Evolutionary conservation across 23 red algal genomes (phyloP), one percentile per base, ranked within the genome.

Genomic region (Cyanidium caldarium): DNA sequence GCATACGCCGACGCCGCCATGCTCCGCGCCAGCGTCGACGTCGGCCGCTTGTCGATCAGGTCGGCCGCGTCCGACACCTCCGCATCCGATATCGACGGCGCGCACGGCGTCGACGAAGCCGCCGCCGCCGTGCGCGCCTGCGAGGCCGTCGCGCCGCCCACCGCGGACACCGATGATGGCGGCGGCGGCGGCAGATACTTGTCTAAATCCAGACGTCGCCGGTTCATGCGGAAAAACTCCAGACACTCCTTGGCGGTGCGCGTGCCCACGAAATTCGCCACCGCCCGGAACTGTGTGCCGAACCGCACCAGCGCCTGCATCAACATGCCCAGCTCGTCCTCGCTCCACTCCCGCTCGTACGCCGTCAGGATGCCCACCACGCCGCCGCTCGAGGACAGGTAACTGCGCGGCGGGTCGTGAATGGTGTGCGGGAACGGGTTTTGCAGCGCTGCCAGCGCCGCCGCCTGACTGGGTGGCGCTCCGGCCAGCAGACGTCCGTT

Each of bases 321-420:
- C 7, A 75, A 61, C 42, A 39, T 42, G 7, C 58, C 70, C 1
- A 75, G 45, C 38, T 75, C 70, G 17, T 75, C 70, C 46, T 61
- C 46, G 1, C 35, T 51, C 70, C 70, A 75, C 3, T 34, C n/a
- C 5, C 45, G 58, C 19, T 39, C 37, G 43, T 21, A 37, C 35
- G 70, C 35, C 2, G 70, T 2, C 42, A 61, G 66, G n/a, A 26
- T 36, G 36, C 38, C 70, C 30, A 75, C 70, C 36, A 61, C 70
- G n/a, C n/a, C n/a, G 3, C 51, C 51, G 31, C 51, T 61, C 7
- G 51, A 61, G 7, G 51, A 16, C 7, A 28, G n/a, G 5, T 77
- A 45, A 56, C 73, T 69, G 66, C 44, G 1, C 84, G 68, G 42
- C 70, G 73, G 39, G 72, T 72, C 1, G 58, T 43, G 1, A 37